Percentiles rank a stretch among this genome's conserved stretches.
These are phyloP conservation scores for Talaromyces sp. DNA, from an alignment of 2,329 filamentous ascomycete genomes.

Conservation along the genomic window DNA sequence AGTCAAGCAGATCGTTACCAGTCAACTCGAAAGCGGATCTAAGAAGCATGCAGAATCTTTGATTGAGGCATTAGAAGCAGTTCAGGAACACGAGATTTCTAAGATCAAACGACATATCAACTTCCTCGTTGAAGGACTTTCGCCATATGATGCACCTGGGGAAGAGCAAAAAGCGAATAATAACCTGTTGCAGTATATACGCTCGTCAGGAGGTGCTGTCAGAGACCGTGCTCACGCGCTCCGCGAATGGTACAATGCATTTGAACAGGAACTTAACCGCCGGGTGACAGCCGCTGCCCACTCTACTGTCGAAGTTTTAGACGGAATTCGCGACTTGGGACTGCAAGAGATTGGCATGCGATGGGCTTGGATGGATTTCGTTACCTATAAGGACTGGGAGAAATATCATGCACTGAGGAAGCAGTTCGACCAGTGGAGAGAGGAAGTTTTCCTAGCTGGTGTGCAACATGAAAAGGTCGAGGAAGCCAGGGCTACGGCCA, in stretches of 20 bases:
- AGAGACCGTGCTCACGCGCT: constrained; percentile 74
- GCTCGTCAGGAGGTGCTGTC: constrained; percentile 67
- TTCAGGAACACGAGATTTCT: constrained; percentile 61
- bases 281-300: constrained; percentile 71
- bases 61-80: constrained; percentile 65
- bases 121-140: constrained; percentile 51
- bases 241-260: constrained; percentile 71
- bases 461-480: constrained; percentile 68
- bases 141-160: constrained; percentile 55
- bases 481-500: constrained; percentile 64
- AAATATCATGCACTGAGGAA: constrained; percentile 87
- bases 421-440: constrained; percentile 79
- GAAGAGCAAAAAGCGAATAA: constrained; percentile 53
- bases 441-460: constrained; percentile 73
- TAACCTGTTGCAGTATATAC: constrained; percentile 55
- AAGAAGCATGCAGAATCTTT: constrained; percentile 45
- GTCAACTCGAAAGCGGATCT: constrained; percentile 65
- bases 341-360: constrained; percentile 87
- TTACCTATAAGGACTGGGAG: constrained; percentile 96
- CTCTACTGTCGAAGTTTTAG: constrained; percentile 76
- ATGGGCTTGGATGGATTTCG: constrained; percentile 93
- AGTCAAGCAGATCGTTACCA: constrained; percentile 67
- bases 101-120: constrained; percentile 67
- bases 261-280: constrained; percentile 65
- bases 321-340: constrained; percentile 76